A percentile compares a stretch with the other conserved stretches of the same genome.
These are phyloP conservation scores for Galerina marginata DNA, from an alignment of 768 basidiomycete genomes.

Conservation along the genomic window DNA sequence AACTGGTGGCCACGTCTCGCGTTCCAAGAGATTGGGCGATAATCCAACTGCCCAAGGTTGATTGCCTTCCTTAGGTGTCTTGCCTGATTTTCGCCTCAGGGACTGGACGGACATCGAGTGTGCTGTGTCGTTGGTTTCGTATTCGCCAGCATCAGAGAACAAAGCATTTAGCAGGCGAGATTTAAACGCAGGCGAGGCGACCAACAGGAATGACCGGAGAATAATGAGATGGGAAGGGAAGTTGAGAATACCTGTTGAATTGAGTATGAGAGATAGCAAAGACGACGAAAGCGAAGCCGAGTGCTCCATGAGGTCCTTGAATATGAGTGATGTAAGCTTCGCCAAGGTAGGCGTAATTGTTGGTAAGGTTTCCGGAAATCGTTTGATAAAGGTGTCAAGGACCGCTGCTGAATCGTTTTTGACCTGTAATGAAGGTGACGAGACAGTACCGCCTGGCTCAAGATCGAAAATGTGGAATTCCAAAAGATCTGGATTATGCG, in stretches of 20 bases:
- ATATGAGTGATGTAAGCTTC: slow-evolving; percentile 65
- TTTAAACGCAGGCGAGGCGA: slow-evolving; percentile 77
- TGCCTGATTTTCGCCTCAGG: slow-evolving; percentile 34
- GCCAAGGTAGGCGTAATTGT: slow-evolving; percentile 66
- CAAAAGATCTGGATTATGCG: slow-evolving; percentile 42
- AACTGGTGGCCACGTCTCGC: slow-evolving; percentile 86
- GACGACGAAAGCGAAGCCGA: slow-evolving; percentile 68
- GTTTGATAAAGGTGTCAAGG: slow-evolving; percentile 54
- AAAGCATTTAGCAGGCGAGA: slow-evolving; percentile 70
- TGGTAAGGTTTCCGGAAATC: slow-evolving; percentile 66
- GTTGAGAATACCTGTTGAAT: slow-evolving; percentile 66
- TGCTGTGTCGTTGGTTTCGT: slow-evolving; percentile 39
- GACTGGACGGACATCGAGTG: slow-evolving; percentile 41
- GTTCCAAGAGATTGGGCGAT: slow-evolving; percentile 70
- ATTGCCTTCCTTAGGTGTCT: slow-evolving; percentile 26
- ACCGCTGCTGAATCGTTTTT: slow-evolving; percentile 30
- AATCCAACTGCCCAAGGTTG: slow-evolving; percentile 73
- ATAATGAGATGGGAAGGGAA: slow-evolving; percentile 70
- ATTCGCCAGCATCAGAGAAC: slow-evolving; percentile 75
- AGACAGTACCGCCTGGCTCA: slow-evolving; percentile 57
- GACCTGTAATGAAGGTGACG: slow-evolving; percentile 29
- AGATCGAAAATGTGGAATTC: slow-evolving; percentile 66
- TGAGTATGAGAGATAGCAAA: slow-evolving; percentile 70
- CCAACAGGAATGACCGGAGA: slow-evolving; percentile 75
- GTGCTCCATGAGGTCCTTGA: slow-evolving; percentile 64